Conservation (phyloP, 2,329 filamentous ascomycete genomes). For the Botrytis fragariae region DNA sequence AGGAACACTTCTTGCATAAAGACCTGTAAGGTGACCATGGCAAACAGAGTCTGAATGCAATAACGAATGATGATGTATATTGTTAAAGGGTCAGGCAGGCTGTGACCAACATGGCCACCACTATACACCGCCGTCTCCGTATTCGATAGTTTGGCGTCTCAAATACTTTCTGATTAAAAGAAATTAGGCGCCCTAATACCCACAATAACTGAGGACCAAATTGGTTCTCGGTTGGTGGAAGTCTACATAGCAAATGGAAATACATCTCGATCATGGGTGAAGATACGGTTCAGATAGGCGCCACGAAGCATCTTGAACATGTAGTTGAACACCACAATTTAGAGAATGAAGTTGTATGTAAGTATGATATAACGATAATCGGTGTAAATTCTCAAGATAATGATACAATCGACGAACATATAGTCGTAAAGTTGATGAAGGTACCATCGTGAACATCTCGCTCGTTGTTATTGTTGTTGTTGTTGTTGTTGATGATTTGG, state of each 20-base stretch:
- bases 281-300: not conserved
- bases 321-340: not conserved
- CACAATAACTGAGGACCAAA: not conserved
- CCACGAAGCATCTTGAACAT: not conserved
- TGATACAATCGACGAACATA: not conserved
- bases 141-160: not conserved
- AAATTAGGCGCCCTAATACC: not conserved
- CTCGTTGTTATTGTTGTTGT: not conserved
- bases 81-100: not conserved
- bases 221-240: not conserved
- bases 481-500: not conserved
- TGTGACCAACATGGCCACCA: not conserved
- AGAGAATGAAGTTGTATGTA: too few species aligned
- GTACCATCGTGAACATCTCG: not conserved
- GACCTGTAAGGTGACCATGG: not conserved
- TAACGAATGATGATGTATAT: conserved; percentile 1
- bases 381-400: too few species aligned
- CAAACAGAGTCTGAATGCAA: not conserved
- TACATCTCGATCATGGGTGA: not conserved
- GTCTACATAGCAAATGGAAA: not conserved
- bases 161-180: not conserved
- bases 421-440: not conserved
- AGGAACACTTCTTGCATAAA: not conserved
- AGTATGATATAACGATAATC: not conserved
- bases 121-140: not conserved